Base-by-base conservation (phyloP, 106 monocot species). In the Amphibolis antarctica region DNA sequence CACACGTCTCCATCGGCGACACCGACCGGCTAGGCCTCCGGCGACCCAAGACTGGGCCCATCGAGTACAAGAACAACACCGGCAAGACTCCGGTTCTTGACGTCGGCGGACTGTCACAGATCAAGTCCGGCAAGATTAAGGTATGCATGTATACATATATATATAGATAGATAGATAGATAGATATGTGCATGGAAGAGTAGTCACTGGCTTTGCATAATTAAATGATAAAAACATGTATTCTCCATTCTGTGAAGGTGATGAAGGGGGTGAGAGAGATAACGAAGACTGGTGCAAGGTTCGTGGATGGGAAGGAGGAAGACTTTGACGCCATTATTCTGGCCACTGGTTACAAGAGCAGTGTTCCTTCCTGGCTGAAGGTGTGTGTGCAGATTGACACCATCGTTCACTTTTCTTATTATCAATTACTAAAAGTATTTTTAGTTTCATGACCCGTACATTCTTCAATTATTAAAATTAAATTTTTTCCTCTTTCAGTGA, bases 321-420 rank as follows among this genome's bases (percentile, higher is more conserved):
- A 72, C 7, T 91, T 91, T 60, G 87, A 98, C 60, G 66, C 91
- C 5, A 76, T 98, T 22, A 72, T 98, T n/a, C 65, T 91, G 1
- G 98, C 98, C 4, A 98, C 83, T 49, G 98, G 91, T 0, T 91
- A 98, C 80, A 87, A 73, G 71, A 98, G 98, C 82, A 91, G 85
- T 73, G 87, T 98, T 18, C 81, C 91, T 53, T 78, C 87, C 0
- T 98, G 91, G 91, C 87, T 98, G 70, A 82, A 83, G 91, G 98
- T 90, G 80, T 53, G 55, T 43, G 10, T 42, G 30, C 20, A 52
- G 21, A 43, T 43, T 14, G 3, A 10, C 46, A 1, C 20, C 36
- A n/a, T n/a, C n/a, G n/a, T n/a, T n/a, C n/a, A n/a, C n/a, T n/a
- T n/a, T n/a, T n/a, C n/a, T n/a, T n/a, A n/a, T n/a, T n/a, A n/a